Conservation (phyloP, 116 monocot species). For the Trichopus zeylanicus region DNA sequence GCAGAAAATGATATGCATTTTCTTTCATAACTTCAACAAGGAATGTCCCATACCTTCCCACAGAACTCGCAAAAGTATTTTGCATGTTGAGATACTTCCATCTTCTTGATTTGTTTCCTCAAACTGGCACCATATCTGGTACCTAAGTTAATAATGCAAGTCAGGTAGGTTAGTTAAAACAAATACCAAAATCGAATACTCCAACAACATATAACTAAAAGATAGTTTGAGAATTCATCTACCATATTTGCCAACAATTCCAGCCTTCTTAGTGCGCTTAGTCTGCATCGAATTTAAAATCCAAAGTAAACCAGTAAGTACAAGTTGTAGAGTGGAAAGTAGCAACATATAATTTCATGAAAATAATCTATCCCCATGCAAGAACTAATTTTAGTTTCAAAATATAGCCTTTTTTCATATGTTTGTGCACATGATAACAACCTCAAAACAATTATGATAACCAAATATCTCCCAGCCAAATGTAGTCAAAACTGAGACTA, state of each 20-base stretch:
- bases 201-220: neutral
- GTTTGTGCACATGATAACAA: too few relatives aligned
- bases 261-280: constrained; percentile 71
- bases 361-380: too few relatives aligned
- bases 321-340: neutral
- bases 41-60: constrained; percentile 53
- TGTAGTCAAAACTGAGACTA: too few relatives aligned
- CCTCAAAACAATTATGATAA: too few relatives aligned
- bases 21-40: too few relatives aligned
- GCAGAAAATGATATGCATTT: too few relatives aligned
- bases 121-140: constrained; percentile 94
- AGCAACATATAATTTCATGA: neutral
- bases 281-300: constrained; percentile 12
- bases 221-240: neutral
- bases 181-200: neutral
- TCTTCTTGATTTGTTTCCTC: constrained; percentile 90
- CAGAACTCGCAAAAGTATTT: constrained; percentile 95
- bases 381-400: too few relatives aligned
- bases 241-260: constrained; percentile 85
- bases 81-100: constrained; percentile 87
- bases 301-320: neutral
- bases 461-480: too few relatives aligned
- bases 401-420: too few relatives aligned
- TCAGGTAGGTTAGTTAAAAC: neutral
- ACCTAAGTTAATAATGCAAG: constrained; percentile 21